Base-by-base conservation (phyloP, 2,329 filamentous ascomycete genomes). In the Macrophomina pseudophaseolina region DNA sequence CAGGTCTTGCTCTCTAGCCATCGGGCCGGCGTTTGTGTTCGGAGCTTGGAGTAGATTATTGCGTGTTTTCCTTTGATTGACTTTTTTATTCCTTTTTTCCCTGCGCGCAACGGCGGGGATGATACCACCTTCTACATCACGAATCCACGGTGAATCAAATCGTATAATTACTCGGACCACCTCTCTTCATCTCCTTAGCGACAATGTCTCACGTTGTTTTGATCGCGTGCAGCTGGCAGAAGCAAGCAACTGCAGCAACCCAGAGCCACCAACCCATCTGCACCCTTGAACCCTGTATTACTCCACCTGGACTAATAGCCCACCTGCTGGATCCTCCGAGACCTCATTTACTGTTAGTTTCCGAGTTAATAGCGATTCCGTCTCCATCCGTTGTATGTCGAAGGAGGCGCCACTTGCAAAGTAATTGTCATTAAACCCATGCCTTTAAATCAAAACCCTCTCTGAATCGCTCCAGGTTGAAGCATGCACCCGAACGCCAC, bases 11-110 rank as follows among this genome's bases (percentile, higher is more conserved):
- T 54, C 16, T 32, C 35, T 9, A 53, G 28, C 62, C 60, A 18
- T 44, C 49, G 51, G 51, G 40, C 44, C 44, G 63, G 51, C 63
- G 51, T 65, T 56, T 54, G 14, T 52, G 23, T 46, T 38, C 38
- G 52, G 63, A 53, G 11, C 30, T 48, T n/a, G 52, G 40, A 49
- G 63, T 65, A 65, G 51, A 56, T 38, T 58, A 65, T 38, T 65
- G 30, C 51, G 18, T 58, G 49, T 65, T 65, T 54, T 46, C 33
- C 40, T 35, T 56, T 54, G 40, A 56, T 54, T 65, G 40, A 38
- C n/a, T 32, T 60, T 48, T 51, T 48, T 40, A 14, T 44, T 59
- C 42, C 30, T 58, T 56, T 23, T 23, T 42, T 53, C 49, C 63
- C 52, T 65, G 51, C 63, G 38, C 54, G 18, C 62, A 56, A 42